phyloP scores from a whole-genome alignment of 208 protist species.

The Wallacemonas sp. region DNA sequence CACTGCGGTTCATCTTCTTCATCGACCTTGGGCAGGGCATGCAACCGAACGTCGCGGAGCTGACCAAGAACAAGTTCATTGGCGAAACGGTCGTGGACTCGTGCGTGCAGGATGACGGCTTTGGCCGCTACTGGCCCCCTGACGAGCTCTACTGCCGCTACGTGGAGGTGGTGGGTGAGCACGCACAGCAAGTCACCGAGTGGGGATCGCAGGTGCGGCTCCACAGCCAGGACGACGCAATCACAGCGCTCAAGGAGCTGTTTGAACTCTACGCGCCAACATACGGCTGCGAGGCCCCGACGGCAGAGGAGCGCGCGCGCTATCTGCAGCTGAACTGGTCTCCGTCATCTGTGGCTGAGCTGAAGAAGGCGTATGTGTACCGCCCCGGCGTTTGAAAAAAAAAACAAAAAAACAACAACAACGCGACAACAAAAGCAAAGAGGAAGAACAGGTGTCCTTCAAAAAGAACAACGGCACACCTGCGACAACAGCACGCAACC shows the following conservation, averaged over 20 bases:
- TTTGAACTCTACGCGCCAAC: conserved; percentile 58
- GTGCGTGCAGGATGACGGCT: conserved; percentile 82
- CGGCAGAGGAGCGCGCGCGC: conserved; percentile 41
- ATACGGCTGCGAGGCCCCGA: conserved; percentile 51
- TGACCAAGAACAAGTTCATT: conserved; percentile 59
- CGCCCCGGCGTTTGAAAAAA: conserved; percentile 8
- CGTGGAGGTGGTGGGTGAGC: conserved; percentile 50
- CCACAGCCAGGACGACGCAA: conserved; percentile 47
- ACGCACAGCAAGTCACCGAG: conserved; percentile 38
- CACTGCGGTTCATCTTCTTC: conserved; percentile 74
- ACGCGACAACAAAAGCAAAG: no score
- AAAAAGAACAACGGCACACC: no score
- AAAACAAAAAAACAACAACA: conserved; percentile 8
- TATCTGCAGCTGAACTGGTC: conserved; percentile 59
- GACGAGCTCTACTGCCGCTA: conserved; percentile 81
- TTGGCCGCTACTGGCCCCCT: conserved; percentile 86
- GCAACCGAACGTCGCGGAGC: conserved; percentile 54
- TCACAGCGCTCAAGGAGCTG: conserved; percentile 52
- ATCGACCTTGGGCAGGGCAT: conserved; percentile 88
- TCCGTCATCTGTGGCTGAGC: conserved; percentile 21
- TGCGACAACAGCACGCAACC: no score
- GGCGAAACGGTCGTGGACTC: conserved; percentile 79
- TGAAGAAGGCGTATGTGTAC: conserved; percentile 57
- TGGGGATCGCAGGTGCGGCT: conserved; percentile 60
- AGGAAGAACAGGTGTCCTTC: no score